Evolutionary conservation across 2,329 filamentous ascomycete genomes (phyloP).

Genomic region (Ophiostoma piceae): DNA sequence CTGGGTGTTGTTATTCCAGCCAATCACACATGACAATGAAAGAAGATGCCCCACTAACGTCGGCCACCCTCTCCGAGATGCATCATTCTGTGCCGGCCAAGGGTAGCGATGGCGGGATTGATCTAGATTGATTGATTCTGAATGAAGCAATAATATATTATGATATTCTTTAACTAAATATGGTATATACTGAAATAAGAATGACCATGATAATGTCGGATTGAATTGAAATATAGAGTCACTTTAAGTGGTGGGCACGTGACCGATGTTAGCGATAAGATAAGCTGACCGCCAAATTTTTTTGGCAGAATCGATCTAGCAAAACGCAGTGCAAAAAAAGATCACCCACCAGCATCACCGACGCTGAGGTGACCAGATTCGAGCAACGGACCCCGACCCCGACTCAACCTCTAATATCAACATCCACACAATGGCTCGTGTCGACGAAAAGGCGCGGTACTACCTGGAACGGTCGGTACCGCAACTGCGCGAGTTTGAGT

Average conservation of each 20-base stretch:
- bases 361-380: background rate
- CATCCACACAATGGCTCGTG: slow-evolving; percentile 60
- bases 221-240: too few species aligned
- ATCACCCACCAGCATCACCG: background rate
- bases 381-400: background rate
- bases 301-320: slow-evolving; percentile 16
- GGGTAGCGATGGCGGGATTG: background rate
- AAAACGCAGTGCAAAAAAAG: slow-evolving; percentile 20
- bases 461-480: slow-evolving; percentile 89
- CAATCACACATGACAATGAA: background rate
- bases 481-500: slow-evolving; percentile 85
- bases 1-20: background rate
- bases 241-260: background rate
- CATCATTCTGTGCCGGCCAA: background rate
- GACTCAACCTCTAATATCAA: background rate
- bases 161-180: too few species aligned
- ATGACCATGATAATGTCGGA: too few species aligned
- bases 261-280: slow-evolving; percentile 18
- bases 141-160: background rate
- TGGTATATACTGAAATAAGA: too few species aligned
- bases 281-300: slow-evolving; percentile 23
- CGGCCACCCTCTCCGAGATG: slow-evolving; percentile 19
- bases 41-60: slow-evolving; percentile 5
- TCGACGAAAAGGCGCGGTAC: slow-evolving; percentile 90
- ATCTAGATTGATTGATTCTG: background rate